phyloP scores from a whole-genome alignment of 192 early-diverging fungal genomes.

The Fimicolochytrium jonesii region DNA sequence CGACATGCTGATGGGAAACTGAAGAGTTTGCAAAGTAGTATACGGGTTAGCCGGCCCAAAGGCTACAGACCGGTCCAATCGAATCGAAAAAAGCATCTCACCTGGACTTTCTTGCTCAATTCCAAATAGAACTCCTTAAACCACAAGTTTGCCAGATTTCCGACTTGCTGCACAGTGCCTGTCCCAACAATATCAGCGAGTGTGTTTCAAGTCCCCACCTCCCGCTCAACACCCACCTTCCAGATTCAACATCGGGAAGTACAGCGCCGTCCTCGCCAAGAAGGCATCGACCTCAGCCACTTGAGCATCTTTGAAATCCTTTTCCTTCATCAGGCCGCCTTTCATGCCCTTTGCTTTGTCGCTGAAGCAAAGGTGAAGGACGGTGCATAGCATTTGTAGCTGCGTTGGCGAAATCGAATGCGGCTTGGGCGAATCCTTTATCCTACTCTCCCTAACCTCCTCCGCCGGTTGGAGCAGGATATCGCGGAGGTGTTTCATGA shows the following conservation, averaged over 20 bases:
- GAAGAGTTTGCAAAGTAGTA: not conserved
- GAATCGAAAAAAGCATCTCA: not conserved
- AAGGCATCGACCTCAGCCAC: constrained; percentile 39
- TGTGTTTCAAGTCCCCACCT: not conserved
- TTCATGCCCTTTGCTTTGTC: constrained; percentile 49
- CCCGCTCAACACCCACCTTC: constrained; percentile 11
- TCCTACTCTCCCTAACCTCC: too few relatives aligned
- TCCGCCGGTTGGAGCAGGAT: constrained; percentile 19
- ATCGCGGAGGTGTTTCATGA: constrained; percentile 29
- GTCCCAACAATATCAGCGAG: not conserved
- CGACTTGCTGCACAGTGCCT: constrained; percentile 27
- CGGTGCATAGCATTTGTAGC: constrained; percentile 30
- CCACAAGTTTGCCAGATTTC: constrained; percentile 48
- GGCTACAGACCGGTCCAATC: too few relatives aligned
- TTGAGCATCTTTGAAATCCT: constrained; percentile 48
- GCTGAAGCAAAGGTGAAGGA: constrained; percentile 34
- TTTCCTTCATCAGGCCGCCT: constrained; percentile 46
- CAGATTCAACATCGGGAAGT: constrained; percentile 35
- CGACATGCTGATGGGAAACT: constrained; percentile 54
- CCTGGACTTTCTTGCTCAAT: constrained; percentile 46
- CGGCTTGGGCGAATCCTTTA: too few relatives aligned
- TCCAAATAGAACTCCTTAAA: constrained; percentile 59
- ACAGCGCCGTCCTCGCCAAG: constrained; percentile 18
- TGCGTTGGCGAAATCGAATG: too few relatives aligned
- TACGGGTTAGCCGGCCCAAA: too few relatives aligned